These are phyloP conservation scores for Solanum virginianum DNA, from an alignment of 257 asterid species.

Conservation along the genomic window DNA sequence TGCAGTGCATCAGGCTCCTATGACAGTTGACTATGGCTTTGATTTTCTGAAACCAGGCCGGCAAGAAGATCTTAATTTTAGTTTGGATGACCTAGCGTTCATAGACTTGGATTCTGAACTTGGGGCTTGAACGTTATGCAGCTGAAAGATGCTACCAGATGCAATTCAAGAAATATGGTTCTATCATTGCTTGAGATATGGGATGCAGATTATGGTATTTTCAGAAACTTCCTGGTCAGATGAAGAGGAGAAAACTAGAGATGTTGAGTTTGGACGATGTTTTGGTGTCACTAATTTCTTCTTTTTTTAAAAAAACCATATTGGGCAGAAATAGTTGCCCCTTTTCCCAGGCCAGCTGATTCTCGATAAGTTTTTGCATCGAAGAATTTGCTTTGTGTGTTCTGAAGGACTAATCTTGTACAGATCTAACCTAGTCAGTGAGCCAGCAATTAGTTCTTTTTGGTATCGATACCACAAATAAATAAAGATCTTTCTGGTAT, in stretches of 20 bases:
- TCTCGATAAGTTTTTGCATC: constrained; percentile 12
- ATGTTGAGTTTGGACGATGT: background rate
- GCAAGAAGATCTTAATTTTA: constrained; percentile 33
- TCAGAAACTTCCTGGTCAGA: background rate
- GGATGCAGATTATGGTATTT: background rate
- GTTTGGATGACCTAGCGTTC: constrained; percentile 23
- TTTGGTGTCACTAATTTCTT: background rate
- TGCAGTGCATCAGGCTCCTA: background rate
- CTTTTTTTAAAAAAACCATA: background rate
- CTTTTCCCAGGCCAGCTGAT: background rate
- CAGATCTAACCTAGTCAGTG: background rate
- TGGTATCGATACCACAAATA: background rate
- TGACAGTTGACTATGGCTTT: constrained; percentile 20
- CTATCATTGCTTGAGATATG: background rate
- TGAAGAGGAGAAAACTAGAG: background rate
- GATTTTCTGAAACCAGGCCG: constrained; percentile 57
- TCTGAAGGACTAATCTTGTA: background rate
- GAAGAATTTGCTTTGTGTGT: background rate
- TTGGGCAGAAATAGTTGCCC: background rate
- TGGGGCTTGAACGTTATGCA: background rate
- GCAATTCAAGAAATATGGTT: background rate
- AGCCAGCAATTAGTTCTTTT: background rate
- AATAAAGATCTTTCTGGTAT: background rate
- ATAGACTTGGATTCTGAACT: constrained; percentile 20
- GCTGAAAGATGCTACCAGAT: background rate